These are phyloP conservation scores for Lathyrus aphaca DNA, from an alignment of 306 rosid genomes.

Conservation along the genomic window DNA sequence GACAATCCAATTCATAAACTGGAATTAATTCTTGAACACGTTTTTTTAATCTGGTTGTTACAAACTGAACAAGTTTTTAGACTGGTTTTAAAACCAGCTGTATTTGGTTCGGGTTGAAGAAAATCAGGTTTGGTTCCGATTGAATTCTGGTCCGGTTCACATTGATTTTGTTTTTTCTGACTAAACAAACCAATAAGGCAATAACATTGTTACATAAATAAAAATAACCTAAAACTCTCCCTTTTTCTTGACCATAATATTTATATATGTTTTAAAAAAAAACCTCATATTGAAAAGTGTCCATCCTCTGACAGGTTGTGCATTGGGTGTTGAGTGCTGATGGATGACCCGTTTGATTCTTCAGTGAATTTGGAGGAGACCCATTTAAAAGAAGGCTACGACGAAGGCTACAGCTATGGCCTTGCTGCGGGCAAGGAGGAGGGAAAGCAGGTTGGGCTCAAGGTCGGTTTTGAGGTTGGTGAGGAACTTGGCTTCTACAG, in stretches of 20 bases:
- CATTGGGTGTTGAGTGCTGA: constrained; percentile 6
- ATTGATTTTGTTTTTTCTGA: not conserved
- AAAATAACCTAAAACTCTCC: not conserved
- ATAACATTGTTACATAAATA: not conserved
- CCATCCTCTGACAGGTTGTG: not conserved
- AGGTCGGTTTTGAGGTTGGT: constrained; percentile 74
- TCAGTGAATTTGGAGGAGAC: constrained; percentile 59
- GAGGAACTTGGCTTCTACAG: constrained; percentile 80
- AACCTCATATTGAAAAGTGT: not conserved
- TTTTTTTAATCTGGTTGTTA: not conserved
- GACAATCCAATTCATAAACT: not conserved
- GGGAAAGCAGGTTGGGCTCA: constrained; percentile 68
- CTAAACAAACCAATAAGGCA: not conserved
- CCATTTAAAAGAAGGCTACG: constrained; percentile 72
- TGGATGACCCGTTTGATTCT: constrained; percentile 70
- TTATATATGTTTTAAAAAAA: not conserved
- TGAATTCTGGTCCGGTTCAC: not conserved
- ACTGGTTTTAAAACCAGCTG: not conserved
- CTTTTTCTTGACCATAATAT: not conserved
- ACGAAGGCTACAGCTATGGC: constrained; percentile 66
- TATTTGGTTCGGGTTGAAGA: not conserved
- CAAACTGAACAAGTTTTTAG: not conserved
- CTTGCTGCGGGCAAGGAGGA: constrained; percentile 62
- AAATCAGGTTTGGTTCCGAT: not conserved
- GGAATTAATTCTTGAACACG: not conserved